Conservation (phyloP, 164 flowering plant species). For the Paratinospora sagittata region DNA sequence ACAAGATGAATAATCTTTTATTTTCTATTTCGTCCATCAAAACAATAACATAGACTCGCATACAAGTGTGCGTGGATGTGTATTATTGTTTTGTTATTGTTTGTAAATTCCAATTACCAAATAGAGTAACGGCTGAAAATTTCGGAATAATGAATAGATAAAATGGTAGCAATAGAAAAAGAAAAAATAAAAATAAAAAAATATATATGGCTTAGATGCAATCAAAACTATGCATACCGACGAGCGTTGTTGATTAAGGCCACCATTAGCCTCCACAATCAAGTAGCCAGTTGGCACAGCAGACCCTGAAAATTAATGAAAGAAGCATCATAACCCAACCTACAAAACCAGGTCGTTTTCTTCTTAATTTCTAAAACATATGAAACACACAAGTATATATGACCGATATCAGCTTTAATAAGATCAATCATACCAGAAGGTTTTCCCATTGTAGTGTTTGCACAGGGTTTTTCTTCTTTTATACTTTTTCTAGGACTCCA, state of each 20-base stretch:
- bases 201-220: not conserved
- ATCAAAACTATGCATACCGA: constrained; percentile 47
- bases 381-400: not conserved
- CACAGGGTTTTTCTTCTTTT: constrained; percentile 52
- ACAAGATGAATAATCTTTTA: no score
- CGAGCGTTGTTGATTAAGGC: constrained; percentile 91
- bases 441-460: constrained; percentile 20
- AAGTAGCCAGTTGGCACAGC: constrained; percentile 44
- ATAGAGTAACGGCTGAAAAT: no score
- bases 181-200: no score
- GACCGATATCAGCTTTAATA: not conserved
- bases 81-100: no score
- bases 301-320: constrained; percentile 34
- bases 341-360: not conserved
- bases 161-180: not conserved
- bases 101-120: no score
- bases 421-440: constrained; percentile 24
- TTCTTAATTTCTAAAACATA: not conserved
- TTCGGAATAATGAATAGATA: no score
- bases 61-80: not conserved
- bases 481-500: constrained; percentile 57
- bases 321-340: not conserved
- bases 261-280: constrained; percentile 90
- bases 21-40: not conserved
- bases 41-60: not conserved